Percentiles rank a stretch among this genome's conserved stretches.
Conservation (phyloP, 352 stramenopile genomes). For the Pythium apleroticum region DNA sequence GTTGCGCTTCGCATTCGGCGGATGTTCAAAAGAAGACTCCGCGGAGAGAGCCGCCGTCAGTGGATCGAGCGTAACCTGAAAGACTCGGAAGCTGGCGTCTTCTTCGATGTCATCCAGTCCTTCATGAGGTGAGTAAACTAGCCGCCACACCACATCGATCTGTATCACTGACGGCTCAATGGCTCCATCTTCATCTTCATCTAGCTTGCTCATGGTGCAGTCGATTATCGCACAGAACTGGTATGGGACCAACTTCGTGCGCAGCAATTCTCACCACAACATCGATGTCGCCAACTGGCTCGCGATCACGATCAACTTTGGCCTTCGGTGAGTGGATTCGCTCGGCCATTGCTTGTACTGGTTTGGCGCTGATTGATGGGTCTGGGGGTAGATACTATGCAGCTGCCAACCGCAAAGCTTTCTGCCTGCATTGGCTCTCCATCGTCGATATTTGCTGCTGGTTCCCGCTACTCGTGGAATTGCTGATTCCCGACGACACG, state of each 20-base stretch:
- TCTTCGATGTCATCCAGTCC: slow-evolving; percentile 56
- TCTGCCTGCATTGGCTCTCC: slow-evolving; percentile 62
- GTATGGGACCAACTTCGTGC: slow-evolving; percentile 36
- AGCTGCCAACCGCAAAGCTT: slow-evolving; percentile 53
- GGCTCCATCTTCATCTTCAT: too few relatives aligned
- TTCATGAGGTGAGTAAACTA: slow-evolving; percentile 37
- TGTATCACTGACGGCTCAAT: too few relatives aligned
- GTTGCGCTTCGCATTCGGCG: slow-evolving; percentile 25
- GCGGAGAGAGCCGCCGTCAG: slow-evolving; percentile 59
- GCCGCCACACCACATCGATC: too few relatives aligned
- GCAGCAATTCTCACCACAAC: slow-evolving; percentile 31
- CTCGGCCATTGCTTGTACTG: too few relatives aligned
- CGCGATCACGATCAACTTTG: slow-evolving; percentile 44
- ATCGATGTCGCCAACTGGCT: slow-evolving; percentile 57
- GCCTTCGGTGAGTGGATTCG: slow-evolving; percentile 32
- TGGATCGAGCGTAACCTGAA: slow-evolving; percentile 77
- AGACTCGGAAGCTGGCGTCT: slow-evolving; percentile 56
- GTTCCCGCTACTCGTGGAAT: slow-evolving; percentile 44
- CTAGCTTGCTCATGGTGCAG: slow-evolving; percentile 58
- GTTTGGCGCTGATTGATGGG: neutral
- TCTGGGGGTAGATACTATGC: slow-evolving; percentile 55
- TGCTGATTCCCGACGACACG: slow-evolving; percentile 33
- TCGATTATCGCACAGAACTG: slow-evolving; percentile 71
- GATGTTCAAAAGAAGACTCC: slow-evolving; percentile 60
- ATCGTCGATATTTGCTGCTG: slow-evolving; percentile 53